Base-by-base conservation (phyloP, 805 yeast genomes). In the Barnettozyma sucrosica region DNA sequence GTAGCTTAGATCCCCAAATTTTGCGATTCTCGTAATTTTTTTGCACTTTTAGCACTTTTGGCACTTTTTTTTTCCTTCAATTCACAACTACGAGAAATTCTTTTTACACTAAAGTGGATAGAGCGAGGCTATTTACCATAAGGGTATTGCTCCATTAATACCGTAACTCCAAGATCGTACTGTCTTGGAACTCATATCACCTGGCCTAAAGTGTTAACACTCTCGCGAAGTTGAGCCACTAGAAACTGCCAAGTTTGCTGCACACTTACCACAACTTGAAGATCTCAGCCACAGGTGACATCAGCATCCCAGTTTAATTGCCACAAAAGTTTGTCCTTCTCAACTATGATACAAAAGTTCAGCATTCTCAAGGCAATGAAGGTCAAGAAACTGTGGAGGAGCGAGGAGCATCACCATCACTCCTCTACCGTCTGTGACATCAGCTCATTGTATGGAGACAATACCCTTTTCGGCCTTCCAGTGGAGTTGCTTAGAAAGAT, bases 391-490 rank as follows among this genome's bases (percentile, higher is more conserved):
- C 19, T 43, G 13, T 38, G 40, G 41, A 47, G 34, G 36, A 1
- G 32, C 3, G 41, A 34, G 30, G 50, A 43, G 24, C 40, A 38
- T 7, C 46, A 38, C 23, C 50, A 47, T 21, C 44, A 45, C 19
- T 47, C 50, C 5, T 43, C 47, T 2, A 30, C 32, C 16, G 5
- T 43, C n/a, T 47, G 50, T 20, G 50, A 43, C n/a, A 37, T 38
- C 20, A 34, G 33, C 9, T 6, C 21, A 2, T 16, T 38, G 7
- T 71, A 71, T 46, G 65, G 68, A 3, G 44, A 53, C 7, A 47
- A 53, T 11, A 72, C 73, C 36, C 33, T 75, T 2, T 58, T 66
- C 47, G 69, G 72, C 10, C 57, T 74, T 2, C 79, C 80, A 7
- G 54, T 58, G n/a, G 80, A 75, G 51, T 57, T 75, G 7, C 48